These are phyloP conservation scores for Alternaria metachromatica DNA, from an alignment of 2,329 filamentous ascomycete species.

Conservation along the genomic window DNA sequence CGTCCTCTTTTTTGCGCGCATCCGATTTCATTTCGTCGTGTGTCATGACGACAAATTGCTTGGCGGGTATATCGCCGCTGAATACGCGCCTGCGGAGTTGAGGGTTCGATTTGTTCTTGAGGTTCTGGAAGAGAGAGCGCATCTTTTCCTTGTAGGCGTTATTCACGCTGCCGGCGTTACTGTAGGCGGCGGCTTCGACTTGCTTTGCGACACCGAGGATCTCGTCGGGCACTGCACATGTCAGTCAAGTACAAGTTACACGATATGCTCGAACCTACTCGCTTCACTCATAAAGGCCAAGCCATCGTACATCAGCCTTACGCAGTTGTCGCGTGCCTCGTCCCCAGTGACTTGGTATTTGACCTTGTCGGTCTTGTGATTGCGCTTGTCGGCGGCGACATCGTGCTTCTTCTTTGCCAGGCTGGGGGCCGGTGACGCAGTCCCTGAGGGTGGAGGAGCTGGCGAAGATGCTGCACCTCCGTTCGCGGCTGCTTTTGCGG, in stretches of 20 bases:
- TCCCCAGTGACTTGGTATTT: constrained; percentile 78
- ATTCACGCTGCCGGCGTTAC: constrained; percentile 71
- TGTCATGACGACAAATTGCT: constrained; percentile 82
- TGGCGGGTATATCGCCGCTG: constrained; percentile 72
- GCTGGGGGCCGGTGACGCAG: constrained; percentile 57
- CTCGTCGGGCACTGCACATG: constrained; percentile 60
- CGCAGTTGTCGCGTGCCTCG: constrained; percentile 78
- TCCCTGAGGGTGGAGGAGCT: constrained; percentile 48
- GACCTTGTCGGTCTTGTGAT: constrained; percentile 80
- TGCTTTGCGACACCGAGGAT: constrained; percentile 72
- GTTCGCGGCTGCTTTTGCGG: constrained; percentile 30
- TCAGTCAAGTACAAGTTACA: constrained; percentile 23
- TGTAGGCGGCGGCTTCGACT: constrained; percentile 79
- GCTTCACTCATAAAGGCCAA: constrained; percentile 73
- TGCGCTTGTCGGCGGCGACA: constrained; percentile 75
- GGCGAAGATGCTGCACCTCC: constrained; percentile 39
- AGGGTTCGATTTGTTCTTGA: constrained; percentile 89
- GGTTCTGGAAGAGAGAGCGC: constrained; percentile 89
- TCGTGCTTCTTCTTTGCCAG: constrained; percentile 61
- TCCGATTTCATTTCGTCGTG: constrained; percentile 90
- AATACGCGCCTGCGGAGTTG: constrained; percentile 79
- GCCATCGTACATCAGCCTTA: constrained; percentile 93
- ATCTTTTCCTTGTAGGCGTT: constrained; percentile 85
- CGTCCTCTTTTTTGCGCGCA: constrained; percentile 77
- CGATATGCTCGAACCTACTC: constrained; percentile 39